Evolutionary conservation across 441 rosid species (phyloP).

Genomic region (Biscutella laevigata): DNA sequence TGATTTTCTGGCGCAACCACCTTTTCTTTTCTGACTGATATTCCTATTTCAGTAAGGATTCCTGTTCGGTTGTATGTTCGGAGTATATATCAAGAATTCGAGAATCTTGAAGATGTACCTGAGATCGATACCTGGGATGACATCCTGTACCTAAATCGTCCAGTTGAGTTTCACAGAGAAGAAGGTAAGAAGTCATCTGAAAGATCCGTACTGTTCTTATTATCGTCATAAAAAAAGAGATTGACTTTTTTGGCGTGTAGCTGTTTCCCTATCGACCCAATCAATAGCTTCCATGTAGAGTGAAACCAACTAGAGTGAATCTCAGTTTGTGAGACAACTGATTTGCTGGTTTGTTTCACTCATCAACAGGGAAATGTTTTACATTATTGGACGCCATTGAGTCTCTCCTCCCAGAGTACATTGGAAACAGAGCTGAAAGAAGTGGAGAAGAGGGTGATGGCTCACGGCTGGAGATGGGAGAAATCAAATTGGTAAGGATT

Average conservation of each 20-base stretch:
- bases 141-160: slow-evolving; percentile 65
- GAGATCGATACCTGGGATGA: slow-evolving; percentile 74
- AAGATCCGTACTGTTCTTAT: not conserved
- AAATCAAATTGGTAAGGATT: slow-evolving; percentile 62
- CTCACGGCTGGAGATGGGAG: slow-evolving; percentile 24
- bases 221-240: slow-evolving; percentile 1
- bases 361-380: slow-evolving; percentile 53
- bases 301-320: not conserved
- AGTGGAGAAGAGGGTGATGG: slow-evolving; percentile 25
- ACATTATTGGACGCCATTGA: slow-evolving; percentile 56
- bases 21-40: not conserved
- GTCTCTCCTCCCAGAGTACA: slow-evolving; percentile 51
- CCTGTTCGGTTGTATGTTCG: slow-evolving; percentile 80
- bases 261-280: not conserved
- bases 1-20: not conserved
- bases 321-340: not conserved
- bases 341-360: not conserved
- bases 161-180: slow-evolving; percentile 57
- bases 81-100: slow-evolving; percentile 44
- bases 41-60: slow-evolving; percentile 48
- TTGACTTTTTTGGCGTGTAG: not conserved
- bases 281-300: not conserved
- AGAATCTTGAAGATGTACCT: slow-evolving; percentile 57
- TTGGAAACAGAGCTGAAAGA: slow-evolving; percentile 24
- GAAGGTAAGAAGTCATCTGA: slow-evolving; percentile 41